A percentile compares a stretch with the other conserved stretches of the same genome.
Conservation (phyloP, 2,329 filamentous ascomycete species). For the Corniculantispora saksenae region DNA sequence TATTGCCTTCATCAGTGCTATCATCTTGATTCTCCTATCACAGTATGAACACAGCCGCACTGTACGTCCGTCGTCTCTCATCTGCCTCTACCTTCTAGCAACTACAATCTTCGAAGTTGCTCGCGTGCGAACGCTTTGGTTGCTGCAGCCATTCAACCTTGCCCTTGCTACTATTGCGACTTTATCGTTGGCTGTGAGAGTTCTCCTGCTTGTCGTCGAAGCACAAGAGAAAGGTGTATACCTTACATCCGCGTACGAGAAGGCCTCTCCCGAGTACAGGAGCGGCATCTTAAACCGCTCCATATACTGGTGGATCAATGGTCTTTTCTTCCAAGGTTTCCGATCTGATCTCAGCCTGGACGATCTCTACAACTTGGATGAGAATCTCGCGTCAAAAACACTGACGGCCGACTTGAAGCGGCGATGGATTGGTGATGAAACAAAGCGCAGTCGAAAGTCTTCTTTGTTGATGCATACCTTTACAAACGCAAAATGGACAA, state of each 20-base stretch:
- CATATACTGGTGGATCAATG: conserved; percentile 12
- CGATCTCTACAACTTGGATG: background rate
- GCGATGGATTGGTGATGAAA: conserved; percentile 8
- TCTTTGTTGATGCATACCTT: conserved; percentile 2
- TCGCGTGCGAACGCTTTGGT: conserved; percentile 9
- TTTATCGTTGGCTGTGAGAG: background rate
- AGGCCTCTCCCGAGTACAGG: background rate
- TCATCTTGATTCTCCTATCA: background rate
- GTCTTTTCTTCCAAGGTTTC: conserved; percentile 4
- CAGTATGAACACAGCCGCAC: conserved; percentile 13
- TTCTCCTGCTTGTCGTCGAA: conserved; percentile 2
- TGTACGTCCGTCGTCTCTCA: conserved; percentile 1
- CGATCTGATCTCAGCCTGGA: conserved; percentile 7
- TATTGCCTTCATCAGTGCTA: background rate
- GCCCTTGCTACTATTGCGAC: conserved; percentile 10
- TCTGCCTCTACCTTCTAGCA: conserved; percentile 9
- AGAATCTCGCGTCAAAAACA: background rate
- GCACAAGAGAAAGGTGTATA: background rate
- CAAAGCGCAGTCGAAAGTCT: background rate
- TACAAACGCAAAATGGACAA: conserved; percentile 7
- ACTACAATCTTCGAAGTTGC: conserved; percentile 3
- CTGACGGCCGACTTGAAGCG: conserved; percentile 6
- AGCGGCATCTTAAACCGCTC: conserved; percentile 8
- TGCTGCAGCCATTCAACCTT: conserved; percentile 6
- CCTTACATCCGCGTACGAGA: background rate